Conservation (phyloP, 129 eudicot species). For the Centaurea solstitialis region DNA sequence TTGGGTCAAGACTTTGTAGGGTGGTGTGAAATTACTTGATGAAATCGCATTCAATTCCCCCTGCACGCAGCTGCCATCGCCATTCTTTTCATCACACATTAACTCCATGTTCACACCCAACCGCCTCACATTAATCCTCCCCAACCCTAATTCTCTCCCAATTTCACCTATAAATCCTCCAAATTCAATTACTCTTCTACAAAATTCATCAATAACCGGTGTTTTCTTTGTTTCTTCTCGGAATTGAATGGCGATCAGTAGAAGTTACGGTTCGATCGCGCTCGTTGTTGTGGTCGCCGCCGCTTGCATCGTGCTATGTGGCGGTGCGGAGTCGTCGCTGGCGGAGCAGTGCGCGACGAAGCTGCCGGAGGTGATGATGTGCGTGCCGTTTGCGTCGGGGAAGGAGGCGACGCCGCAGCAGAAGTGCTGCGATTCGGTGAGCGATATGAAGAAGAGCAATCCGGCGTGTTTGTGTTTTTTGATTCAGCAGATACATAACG, state of each 20-base stretch:
- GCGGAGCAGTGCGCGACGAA: slow-evolving; percentile 21
- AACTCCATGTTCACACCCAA: slow-evolving; percentile 18
- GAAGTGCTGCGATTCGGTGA: slow-evolving; percentile 35
- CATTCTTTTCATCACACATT: slow-evolving; percentile 15
- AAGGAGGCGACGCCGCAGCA: slow-evolving; percentile 25
- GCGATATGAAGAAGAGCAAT: slow-evolving; percentile 32
- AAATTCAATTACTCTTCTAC: background rate
- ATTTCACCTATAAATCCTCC: background rate
- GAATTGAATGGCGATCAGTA: slow-evolving; percentile 5
- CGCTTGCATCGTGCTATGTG: slow-evolving; percentile 1
- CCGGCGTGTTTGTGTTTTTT: slow-evolving; percentile 41
- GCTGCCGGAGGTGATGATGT: slow-evolving; percentile 37
- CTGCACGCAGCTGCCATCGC: slow-evolving; percentile 3
- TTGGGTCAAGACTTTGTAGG: too few species aligned
- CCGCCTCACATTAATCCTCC: slow-evolving; percentile 10
- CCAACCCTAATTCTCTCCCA: background rate
- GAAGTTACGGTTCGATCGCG: background rate
- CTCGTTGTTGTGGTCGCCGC: too few species aligned
- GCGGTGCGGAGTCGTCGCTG: slow-evolving; percentile 21
- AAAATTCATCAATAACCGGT: background rate
- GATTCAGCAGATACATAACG: slow-evolving; percentile 41
- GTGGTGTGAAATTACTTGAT: too few species aligned
- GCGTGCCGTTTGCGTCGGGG: slow-evolving; percentile 30
- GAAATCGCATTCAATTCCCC: too few species aligned
- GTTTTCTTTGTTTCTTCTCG: background rate